Evolutionary conservation across 225 moss, liverwort and hornwort species (phyloP).

Genomic region (Thuidium tamariscinum): DNA sequence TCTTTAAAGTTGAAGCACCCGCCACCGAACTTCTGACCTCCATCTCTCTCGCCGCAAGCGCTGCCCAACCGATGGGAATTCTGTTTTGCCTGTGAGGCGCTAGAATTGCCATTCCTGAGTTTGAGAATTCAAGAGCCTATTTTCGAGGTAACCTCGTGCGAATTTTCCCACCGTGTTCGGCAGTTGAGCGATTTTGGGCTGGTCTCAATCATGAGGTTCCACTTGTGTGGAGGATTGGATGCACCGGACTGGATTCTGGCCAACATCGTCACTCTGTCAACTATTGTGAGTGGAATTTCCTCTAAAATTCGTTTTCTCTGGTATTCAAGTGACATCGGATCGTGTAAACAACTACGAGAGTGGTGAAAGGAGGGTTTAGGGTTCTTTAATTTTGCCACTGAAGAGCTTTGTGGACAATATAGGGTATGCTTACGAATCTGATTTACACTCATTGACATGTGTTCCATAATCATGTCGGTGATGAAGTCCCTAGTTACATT

Average conservation of each 20-base stretch:
- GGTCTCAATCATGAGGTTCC: slow-evolving; percentile 52
- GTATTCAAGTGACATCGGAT: neutral
- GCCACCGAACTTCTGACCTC: neutral
- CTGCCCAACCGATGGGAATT: neutral
- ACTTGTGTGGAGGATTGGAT: slow-evolving; percentile 75
- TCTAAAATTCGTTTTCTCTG: neutral
- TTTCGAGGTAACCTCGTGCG: neutral
- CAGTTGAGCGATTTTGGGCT: neutral
- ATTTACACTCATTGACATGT: neutral
- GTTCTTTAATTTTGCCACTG: neutral
- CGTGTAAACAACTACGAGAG: neutral
- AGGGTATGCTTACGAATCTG: neutral
- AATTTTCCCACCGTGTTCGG: neutral
- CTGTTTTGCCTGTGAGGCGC: neutral
- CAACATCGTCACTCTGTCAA: slow-evolving; percentile 64
- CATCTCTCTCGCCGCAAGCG: neutral
- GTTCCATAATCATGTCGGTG: neutral
- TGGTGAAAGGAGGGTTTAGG: neutral
- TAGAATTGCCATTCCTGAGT: neutral
- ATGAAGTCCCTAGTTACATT: neutral
- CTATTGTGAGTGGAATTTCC: slow-evolving; percentile 33
- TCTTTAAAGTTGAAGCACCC: neutral
- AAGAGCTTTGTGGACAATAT: neutral
- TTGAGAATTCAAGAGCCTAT: neutral
- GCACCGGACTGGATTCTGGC: slow-evolving; percentile 96